These are phyloP conservation scores for Malus fusca DNA, from an alignment of 306 rosid genomes.

Conservation along the genomic window DNA sequence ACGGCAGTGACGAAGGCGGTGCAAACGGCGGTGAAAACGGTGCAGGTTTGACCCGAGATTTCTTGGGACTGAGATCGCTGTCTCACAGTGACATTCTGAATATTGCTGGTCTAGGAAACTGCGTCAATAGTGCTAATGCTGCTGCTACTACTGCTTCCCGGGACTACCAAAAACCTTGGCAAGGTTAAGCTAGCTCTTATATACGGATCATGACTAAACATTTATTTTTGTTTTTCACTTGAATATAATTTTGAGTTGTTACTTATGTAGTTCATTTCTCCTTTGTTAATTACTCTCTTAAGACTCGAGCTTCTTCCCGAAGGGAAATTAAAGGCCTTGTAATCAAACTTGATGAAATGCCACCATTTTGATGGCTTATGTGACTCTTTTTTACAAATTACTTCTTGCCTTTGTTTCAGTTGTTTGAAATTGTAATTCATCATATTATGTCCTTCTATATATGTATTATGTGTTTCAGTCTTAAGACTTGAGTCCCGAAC, in stretches of 20 bases:
- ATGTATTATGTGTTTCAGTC: too few species aligned
- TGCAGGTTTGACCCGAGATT: constrained; percentile 78
- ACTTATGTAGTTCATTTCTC: background rate
- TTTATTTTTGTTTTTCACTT: background rate
- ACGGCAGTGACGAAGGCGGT: background rate
- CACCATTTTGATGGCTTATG: constrained; percentile 18
- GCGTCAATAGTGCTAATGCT: constrained; percentile 22
- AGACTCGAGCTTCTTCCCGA: constrained; percentile 26
- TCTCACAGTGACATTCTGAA: constrained; percentile 67
- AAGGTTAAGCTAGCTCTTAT: constrained; percentile 30
- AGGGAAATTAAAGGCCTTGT: constrained; percentile 30
- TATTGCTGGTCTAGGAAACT: constrained; percentile 62
- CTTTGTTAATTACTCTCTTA: background rate
- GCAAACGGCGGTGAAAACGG: background rate
- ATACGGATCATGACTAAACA: background rate
- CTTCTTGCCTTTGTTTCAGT: background rate
- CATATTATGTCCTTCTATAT: background rate
- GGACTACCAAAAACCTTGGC: constrained; percentile 57
- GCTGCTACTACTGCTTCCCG: constrained; percentile 10
- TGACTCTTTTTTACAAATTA: background rate
- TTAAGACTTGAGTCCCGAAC: too few species aligned
- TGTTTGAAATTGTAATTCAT: background rate
- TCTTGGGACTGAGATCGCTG: constrained; percentile 73
- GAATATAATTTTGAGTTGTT: constrained; percentile 12
- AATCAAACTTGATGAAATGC: constrained; percentile 2